A percentile compares a stretch with the other conserved stretches of the same genome.
Conservation (phyloP, 805 yeast species). For the Candida orba region DNA sequence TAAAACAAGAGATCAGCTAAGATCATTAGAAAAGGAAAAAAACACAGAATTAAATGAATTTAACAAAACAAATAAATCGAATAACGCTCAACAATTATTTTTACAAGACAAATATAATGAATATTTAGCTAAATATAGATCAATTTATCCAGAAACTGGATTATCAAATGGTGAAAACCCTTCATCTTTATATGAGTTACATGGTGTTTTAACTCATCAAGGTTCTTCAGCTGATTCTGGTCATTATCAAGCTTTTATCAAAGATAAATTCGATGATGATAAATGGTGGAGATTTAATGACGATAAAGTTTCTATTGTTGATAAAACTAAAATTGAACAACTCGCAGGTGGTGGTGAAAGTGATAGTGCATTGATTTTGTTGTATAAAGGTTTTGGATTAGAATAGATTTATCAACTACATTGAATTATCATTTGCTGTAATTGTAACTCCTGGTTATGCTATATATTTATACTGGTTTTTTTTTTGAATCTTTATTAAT, state of each 20-base stretch:
- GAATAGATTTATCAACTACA: conserved; percentile 15
- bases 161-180: conserved; percentile 66
- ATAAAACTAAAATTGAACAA: conserved; percentile 71
- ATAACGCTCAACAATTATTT: conserved; percentile 44
- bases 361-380: conserved; percentile 84
- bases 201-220: conserved; percentile 82
- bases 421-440: background rate
- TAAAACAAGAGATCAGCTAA: conserved; percentile 67
- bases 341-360: conserved; percentile 98
- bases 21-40: conserved; percentile 67
- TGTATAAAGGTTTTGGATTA: conserved; percentile 78
- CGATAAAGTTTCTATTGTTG: conserved; percentile 75
- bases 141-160: conserved; percentile 38
- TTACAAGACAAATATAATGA: conserved; percentile 42
- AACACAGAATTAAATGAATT: conserved; percentile 66
- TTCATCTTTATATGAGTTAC: conserved; percentile 77
- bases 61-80: conserved; percentile 43
- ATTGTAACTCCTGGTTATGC: background rate
- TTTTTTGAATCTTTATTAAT: no score
- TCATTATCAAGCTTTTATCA: conserved; percentile 87
- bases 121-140: conserved; percentile 39
- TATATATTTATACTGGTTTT: background rate
- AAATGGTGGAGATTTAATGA: conserved; percentile 95
- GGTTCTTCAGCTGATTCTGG: conserved; percentile 97
- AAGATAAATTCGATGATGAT: conserved; percentile 65